Conservation (phyloP, 2,329 filamentous ascomycete species). For the Nemania diffusa region DNA sequence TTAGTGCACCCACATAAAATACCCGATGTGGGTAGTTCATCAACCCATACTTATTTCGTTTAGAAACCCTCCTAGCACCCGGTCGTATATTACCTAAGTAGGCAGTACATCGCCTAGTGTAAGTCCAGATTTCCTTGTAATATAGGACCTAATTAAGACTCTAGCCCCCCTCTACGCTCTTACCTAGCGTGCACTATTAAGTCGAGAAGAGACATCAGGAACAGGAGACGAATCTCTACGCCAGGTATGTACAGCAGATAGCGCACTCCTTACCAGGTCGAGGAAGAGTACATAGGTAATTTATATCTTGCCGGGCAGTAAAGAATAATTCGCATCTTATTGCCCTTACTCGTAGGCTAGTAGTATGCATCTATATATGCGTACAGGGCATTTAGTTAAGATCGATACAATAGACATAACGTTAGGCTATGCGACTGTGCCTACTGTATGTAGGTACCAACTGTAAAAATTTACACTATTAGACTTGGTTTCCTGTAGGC, state of each 20-base stretch:
- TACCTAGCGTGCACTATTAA: background rate
- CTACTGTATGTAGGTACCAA: too few species aligned
- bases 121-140: background rate
- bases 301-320: background rate
- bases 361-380: too few species aligned
- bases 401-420: too few species aligned
- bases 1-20: background rate
- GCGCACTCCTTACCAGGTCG: background rate
- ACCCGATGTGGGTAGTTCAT: slow-evolving; percentile 19
- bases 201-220: background rate
- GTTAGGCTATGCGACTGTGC: too few species aligned
- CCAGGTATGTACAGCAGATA: background rate
- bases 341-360: too few species aligned
- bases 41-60: slow-evolving; percentile 1
- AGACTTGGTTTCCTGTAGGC: background rate
- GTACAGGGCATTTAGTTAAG: too few species aligned
- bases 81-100: slow-evolving; percentile 1
- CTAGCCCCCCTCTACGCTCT: background rate
- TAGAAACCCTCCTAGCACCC: background rate
- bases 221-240: background rate
- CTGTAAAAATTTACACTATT: background rate
- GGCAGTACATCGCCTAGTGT: background rate
- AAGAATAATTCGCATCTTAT: too few species aligned
- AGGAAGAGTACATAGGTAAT: background rate
- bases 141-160: background rate